Base-by-base conservation (phyloP, 2,329 filamentous ascomycete species). In the Geosmithia putterillii region DNA sequence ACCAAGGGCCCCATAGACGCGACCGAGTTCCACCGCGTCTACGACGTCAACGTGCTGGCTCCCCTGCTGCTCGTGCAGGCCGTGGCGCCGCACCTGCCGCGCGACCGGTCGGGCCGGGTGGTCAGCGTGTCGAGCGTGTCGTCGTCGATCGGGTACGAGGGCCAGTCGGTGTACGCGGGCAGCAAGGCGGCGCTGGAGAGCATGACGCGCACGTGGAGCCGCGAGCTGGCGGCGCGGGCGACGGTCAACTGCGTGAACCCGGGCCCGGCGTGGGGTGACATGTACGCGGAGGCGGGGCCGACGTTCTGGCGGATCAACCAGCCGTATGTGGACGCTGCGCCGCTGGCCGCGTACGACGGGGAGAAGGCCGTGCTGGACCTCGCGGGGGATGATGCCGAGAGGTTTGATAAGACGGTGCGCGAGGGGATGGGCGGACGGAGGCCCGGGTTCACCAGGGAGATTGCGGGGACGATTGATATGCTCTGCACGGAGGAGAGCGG, bases 1-100 rank as follows among this genome's bases (percentile, higher is more conserved):
- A 59, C 76, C 19, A 60, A 69, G 44, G 60, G 60, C 17, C 64
- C 61, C 25, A 74, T 86, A 48, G 74, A 72, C 4, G 56, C 70
- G 6, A 69, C 70, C 12, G 74, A 88, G 54, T 94, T 89, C 64
- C 71, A 79, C 38, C 66, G 72, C 51, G 79, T 83, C 45, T 94
- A 86, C 66, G 74, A 75, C 44, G 73, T 92, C 63, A 94, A 94
- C 56, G 87, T 94, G 19, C 74, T 86, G 9, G 87, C 84, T 0
- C 87, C 87, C 1, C 63, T 94, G 19, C 72, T 94, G 2, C 69
- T 94, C 14, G 76, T 85, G 21, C 81, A 94, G 61, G 83, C 83
- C 5, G 76, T 77, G 1, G 63, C 79, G 25, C 81, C 79, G 0
- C 80, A 82, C 61, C 71, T 94, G 4, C 67, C 86, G 76, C 2